phyloP scores from a whole-genome alignment of 768 basidiomycete species.

The Podaxis mareebaensis region DNA sequence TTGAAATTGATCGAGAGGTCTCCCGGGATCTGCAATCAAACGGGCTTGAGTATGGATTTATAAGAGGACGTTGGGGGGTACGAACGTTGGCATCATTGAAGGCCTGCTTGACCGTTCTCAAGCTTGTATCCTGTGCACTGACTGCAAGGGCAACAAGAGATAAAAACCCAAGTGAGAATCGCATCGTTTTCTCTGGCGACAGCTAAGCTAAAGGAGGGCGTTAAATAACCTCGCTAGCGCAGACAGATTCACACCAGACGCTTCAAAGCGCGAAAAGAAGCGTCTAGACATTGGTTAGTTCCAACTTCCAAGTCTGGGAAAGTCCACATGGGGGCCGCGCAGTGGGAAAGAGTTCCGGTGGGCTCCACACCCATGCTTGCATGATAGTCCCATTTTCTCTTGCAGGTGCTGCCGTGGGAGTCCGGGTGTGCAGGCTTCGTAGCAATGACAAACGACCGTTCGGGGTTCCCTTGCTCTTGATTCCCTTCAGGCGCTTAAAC shows the following conservation, averaged over 20 bases:
- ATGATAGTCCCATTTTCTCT: neutral
- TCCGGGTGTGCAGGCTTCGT: neutral
- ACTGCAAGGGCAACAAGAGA: slow-evolving; percentile 17
- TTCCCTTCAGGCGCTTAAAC: neutral
- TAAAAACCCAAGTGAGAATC: slow-evolving; percentile 7
- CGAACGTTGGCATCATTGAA: slow-evolving; percentile 32
- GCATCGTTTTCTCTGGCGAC: slow-evolving; percentile 3
- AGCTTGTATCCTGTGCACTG: slow-evolving; percentile 30
- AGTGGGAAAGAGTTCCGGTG: neutral
- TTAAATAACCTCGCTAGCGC: neutral
- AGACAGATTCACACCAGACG: neutral
- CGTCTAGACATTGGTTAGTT: neutral
- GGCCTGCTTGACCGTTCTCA: slow-evolving; percentile 27
- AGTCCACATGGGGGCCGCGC: neutral
- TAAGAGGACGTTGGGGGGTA: neutral
- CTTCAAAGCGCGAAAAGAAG: neutral
- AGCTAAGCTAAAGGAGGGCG: too few relatives aligned
- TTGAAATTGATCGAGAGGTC: slow-evolving; percentile 33
- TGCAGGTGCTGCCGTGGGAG: slow-evolving; percentile 1
- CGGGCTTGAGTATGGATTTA: neutral
- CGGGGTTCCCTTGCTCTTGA: neutral
- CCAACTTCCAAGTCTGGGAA: slow-evolving; percentile 14
- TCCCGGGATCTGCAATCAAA: slow-evolving; percentile 29
- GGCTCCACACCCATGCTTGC: neutral
- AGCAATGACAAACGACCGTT: neutral